phyloP scores from a whole-genome alignment of 1,284 basidiomycete species.

The Cutaneotrichosporon sp. region DNA sequence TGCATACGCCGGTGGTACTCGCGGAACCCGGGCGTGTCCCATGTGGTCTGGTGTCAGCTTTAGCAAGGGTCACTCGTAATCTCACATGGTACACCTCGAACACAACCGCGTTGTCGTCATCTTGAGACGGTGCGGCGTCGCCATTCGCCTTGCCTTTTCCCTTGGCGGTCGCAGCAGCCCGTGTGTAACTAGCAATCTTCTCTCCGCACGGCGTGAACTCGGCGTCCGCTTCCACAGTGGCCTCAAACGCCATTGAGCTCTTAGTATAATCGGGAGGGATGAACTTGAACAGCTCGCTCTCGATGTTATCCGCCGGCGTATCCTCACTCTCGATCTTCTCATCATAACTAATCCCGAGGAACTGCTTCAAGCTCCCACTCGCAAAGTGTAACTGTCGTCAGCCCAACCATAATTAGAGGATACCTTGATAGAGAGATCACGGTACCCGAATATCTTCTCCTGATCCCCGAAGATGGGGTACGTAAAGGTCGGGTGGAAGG shows the following conservation, averaged over 20 bases:
- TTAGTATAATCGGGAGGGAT: conserved; percentile 76
- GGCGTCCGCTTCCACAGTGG: conserved; percentile 71
- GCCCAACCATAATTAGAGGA: conserved; percentile 33
- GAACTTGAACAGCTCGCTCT: conserved; percentile 71
- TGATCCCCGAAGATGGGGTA: conserved; percentile 96
- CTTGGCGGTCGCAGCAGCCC: conserved; percentile 55
- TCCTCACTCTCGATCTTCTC: conserved; percentile 67
- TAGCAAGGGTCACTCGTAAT: conserved; percentile 6
- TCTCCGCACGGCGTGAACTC: conserved; percentile 75
- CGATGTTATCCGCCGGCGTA: conserved; percentile 80
- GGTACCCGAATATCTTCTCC: conserved; percentile 94
- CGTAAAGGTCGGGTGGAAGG: conserved; percentile 78
- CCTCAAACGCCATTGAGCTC: conserved; percentile 64
- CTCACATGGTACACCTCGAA: conserved; percentile 85
- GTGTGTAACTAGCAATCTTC: conserved; percentile 72
- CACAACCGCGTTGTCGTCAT: conserved; percentile 63
- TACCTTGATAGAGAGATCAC: conserved; percentile 76
- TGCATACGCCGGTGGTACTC: conserved; percentile 95
- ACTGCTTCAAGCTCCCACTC: conserved; percentile 79
- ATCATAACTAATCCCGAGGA: conserved; percentile 67
- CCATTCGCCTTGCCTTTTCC: conserved; percentile 56
- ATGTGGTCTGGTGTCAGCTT: conserved; percentile 62
- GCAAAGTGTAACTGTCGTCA: conserved; percentile 69
- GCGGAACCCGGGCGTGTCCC: conserved; percentile 82
- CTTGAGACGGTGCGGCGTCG: conserved; percentile 56